Base-by-base conservation (phyloP, 2,329 filamentous ascomycete species). In the Nemania sp. region DNA sequence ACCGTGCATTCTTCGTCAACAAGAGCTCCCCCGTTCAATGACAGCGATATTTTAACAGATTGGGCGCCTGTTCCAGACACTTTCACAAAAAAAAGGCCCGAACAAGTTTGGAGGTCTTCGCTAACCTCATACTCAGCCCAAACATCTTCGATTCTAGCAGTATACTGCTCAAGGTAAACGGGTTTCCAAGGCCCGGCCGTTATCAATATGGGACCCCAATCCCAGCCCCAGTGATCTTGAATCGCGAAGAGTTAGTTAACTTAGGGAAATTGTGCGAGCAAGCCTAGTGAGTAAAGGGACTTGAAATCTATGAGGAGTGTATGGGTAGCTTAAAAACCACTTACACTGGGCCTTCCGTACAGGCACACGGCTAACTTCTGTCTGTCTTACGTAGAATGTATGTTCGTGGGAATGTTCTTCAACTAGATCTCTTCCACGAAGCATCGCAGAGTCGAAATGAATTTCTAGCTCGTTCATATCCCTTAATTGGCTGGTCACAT, bases 131-230 rank as follows among this genome's bases (percentile, higher is more conserved):
- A 78, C 35, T 82, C 73, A 0, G 82, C 77, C 70, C 85, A 85
- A 3, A 93, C 78, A 72, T 93, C 88, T 0, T 86, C 81, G 5
- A 94, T 79, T 18, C 86, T 82, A 8, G 84, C 82, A 47, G 81
- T 77, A 67, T 91, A 93, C 0, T 85, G 84, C 76, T 94, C 91
- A 1, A 94, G 77, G 13, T 84, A 84, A 1, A 93, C 84, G 1
- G 89, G 86, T 69, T 87, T 86, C 91, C 92, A 94, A 2, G 89
- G 87, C 0, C 89, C 89, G 8, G 84, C 85, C 0, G 88, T 89
- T 77, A 89, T 84, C 59, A 91, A 73, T 6, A 89, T 83, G 0
- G 89, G 89, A 0, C 89, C 90, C 90, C 89, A 91, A 73, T 92
- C 89, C 89, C 89, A 92, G 4, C 90, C 89, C 88, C 88, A 92